A percentile compares a stretch with the other conserved stretches of the same genome.
Evolutionary conservation across 805 yeast genomes (phyloP).

Genomic region (Kazachstania bromeliacearum): DNA sequence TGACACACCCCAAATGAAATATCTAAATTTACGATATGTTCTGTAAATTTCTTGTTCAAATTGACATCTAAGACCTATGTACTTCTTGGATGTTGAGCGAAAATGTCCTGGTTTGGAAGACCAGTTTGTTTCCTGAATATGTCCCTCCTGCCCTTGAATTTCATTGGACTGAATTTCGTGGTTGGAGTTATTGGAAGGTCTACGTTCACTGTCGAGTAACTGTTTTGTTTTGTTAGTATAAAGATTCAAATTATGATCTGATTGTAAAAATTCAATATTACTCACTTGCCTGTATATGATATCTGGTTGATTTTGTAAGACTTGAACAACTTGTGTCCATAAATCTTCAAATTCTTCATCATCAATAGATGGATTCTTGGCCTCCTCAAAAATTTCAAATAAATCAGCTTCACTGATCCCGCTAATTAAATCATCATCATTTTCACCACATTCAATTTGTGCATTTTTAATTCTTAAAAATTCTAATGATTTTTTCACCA

Average conservation of each 20-base stretch:
- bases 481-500: slow-evolving; percentile 58
- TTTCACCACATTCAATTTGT: slow-evolving; percentile 46
- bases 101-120: slow-evolving; percentile 37
- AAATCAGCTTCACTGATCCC: slow-evolving; percentile 44
- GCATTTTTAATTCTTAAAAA: slow-evolving; percentile 64
- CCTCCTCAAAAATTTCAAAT: slow-evolving; percentile 39
- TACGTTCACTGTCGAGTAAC: slow-evolving; percentile 23
- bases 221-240: slow-evolving; percentile 8
- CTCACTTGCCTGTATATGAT: slow-evolving; percentile 71
- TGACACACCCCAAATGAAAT: slow-evolving; percentile 8
- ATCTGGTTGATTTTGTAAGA: slow-evolving; percentile 58
- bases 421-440: slow-evolving; percentile 37
- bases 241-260: too few relatives aligned
- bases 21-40: slow-evolving; percentile 25
- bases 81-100: slow-evolving; percentile 65
- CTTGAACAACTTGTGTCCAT: slow-evolving; percentile 57
- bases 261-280: slow-evolving; percentile 11
- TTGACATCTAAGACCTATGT: slow-evolving; percentile 49
- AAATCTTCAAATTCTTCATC: slow-evolving; percentile 56
- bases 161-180: slow-evolving; percentile 33
- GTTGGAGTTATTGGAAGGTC: slow-evolving; percentile 32
- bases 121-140: slow-evolving; percentile 19
- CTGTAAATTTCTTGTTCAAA: slow-evolving; percentile 43
- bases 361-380: slow-evolving; percentile 29
- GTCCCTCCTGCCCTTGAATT: slow-evolving; percentile 30